A percentile compares a stretch with the other conserved stretches of the same genome.
phyloP scores from a whole-genome alignment of 1,284 basidiomycete genomes.

The Irpex lacteus region DNA sequence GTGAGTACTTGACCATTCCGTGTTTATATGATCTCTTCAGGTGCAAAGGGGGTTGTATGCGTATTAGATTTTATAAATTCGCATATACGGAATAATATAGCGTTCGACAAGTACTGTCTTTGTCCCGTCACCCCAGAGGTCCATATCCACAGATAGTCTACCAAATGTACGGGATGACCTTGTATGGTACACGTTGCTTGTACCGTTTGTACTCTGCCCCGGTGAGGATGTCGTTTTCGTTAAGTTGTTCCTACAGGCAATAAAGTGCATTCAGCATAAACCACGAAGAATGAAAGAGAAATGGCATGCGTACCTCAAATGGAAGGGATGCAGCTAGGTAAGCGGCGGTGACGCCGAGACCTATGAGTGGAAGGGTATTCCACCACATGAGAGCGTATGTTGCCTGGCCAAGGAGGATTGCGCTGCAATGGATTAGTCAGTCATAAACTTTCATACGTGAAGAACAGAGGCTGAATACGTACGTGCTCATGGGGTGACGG shows the following conservation, averaged over 20 bases:
- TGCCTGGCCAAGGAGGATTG: constrained; percentile 8
- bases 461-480: background rate
- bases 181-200: constrained; percentile 10
- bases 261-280: background rate
- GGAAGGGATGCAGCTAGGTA: constrained; percentile 12
- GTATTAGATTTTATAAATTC: too few relatives aligned
- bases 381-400: constrained; percentile 17
- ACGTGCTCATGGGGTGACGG: constrained; percentile 16
- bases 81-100: too few relatives aligned
- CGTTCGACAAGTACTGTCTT: too few relatives aligned
- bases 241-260: constrained; percentile 4
- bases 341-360: constrained; percentile 4
- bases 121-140: too few relatives aligned
- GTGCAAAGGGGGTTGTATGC: too few relatives aligned
- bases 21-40: too few relatives aligned
- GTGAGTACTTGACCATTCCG: too few relatives aligned
- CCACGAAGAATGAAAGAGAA: background rate
- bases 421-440: background rate
- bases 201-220: constrained; percentile 13
- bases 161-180: constrained; percentile 15
- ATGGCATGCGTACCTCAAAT: constrained; percentile 9
- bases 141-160: background rate
- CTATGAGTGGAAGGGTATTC: constrained; percentile 13
- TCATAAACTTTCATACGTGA: background rate
- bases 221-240: constrained; percentile 10